Conservation (phyloP, 1,139 yeast genomes). For the Insectozyma bohioensis region DNA sequence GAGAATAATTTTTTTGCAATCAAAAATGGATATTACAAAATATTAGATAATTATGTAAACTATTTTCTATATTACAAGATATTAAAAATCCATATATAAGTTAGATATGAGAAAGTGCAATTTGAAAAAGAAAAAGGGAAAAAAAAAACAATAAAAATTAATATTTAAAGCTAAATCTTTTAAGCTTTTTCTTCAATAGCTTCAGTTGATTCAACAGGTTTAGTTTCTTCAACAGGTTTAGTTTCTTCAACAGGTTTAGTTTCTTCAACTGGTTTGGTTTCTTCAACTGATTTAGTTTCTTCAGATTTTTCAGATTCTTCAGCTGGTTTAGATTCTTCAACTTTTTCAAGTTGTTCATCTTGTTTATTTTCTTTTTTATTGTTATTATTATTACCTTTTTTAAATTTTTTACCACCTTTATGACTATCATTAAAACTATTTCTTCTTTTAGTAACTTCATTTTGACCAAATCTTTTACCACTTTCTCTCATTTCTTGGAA, state of each 20-base stretch:
- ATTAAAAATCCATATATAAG: too few species aligned
- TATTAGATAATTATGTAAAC: too few species aligned
- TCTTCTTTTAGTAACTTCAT: constrained; percentile 51
- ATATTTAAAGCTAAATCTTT: too few species aligned
- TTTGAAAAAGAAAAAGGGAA: too few species aligned
- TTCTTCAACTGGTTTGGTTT: constrained; percentile 3
- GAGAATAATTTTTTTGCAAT: too few species aligned
- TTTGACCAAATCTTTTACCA: constrained; percentile 50
- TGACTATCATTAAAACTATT: constrained; percentile 47
- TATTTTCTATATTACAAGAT: too few species aligned
- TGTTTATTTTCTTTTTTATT: constrained; percentile 16
- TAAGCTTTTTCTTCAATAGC: not conserved
- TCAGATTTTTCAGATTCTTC: constrained; percentile 12
- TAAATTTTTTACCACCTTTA: constrained; percentile 29
- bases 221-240: not conserved
- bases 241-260: constrained; percentile 2
- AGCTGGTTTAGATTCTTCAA: constrained; percentile 12
- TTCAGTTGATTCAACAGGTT: not conserved
- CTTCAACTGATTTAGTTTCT: constrained; percentile 1
- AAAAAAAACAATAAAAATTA: too few species aligned
- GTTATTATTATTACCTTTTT: constrained; percentile 17
- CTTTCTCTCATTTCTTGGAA: constrained; percentile 52
- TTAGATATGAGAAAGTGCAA: too few species aligned
- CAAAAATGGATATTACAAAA: too few species aligned
- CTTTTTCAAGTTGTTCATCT: constrained; percentile 13